phyloP scores from a whole-genome alignment of 1,284 basidiomycete species.

The Cerrena zonata region DNA sequence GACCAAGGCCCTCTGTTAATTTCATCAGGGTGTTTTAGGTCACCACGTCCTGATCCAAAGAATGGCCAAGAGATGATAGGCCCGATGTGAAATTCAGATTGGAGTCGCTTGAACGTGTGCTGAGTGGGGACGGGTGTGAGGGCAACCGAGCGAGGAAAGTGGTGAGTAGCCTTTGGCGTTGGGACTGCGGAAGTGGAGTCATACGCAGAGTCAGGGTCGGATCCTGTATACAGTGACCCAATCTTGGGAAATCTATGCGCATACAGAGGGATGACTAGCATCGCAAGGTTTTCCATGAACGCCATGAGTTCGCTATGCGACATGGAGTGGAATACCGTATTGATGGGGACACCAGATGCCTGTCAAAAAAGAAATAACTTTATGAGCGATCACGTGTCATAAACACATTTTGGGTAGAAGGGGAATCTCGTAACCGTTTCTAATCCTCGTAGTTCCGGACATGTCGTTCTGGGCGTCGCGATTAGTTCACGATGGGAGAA shows the following conservation, averaged over 20 bases:
- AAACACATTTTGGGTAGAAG: no score
- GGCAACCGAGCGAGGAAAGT: constrained; percentile 1
- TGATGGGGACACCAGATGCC: constrained; percentile 66
- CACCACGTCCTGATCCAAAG: constrained; percentile 74
- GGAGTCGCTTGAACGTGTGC: constrained; percentile 4
- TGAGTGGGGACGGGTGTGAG: constrained; percentile 6
- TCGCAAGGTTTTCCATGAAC: constrained; percentile 62
- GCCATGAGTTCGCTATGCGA: constrained; percentile 53
- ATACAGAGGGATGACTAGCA: constrained; percentile 64
- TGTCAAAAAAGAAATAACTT: constrained; percentile 26
- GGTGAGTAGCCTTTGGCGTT: constrained; percentile 26
- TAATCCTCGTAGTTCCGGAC: no score
- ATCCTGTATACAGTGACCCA: constrained; percentile 64
- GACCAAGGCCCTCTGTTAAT: constrained; percentile 73
- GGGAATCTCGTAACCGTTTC: no score
- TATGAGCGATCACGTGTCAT: constrained; percentile 13
- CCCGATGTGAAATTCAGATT: constrained; percentile 55
- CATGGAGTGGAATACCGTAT: constrained; percentile 62
- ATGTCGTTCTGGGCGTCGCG: no score
- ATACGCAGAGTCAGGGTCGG: constrained; percentile 30
- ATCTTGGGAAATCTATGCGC: constrained; percentile 66
- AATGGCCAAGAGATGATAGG: constrained; percentile 83
- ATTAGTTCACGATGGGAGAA: no score
- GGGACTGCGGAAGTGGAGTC: constrained; percentile 20
- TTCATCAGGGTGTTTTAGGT: constrained; percentile 59